Evolutionary conservation across 495 filamentous ascomycete genomes (phyloP), one percentile per base, ranked within the genome.

Genomic region (Penicillium longicatenatum): DNA sequence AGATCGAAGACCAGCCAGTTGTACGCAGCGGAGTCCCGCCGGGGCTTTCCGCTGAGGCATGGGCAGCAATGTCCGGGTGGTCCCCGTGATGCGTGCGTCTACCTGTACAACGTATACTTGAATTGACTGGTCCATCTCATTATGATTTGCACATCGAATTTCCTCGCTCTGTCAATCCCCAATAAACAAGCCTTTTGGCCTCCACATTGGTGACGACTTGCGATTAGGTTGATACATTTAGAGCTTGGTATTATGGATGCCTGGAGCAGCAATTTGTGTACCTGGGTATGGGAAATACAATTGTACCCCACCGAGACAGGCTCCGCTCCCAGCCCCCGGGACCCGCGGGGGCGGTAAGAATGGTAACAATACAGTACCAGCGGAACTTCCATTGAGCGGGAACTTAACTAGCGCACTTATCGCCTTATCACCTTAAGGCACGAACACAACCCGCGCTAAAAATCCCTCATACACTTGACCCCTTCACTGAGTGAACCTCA

Each of bases 1-100:
- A 35, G 31, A 7, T 6, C 37, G 1, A 1, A 39, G 17, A 30
- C 45, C 44, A 30, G 19, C 30, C 31, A 35, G 31, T 35, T 35
- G 48, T 56, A 54, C 56, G 46, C 57, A 65, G 70, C 70, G 71
- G 67, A 70, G 69, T 74, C 73, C 73, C 70, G 69, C 71, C 66
- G 67, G 66, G 49, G 57, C 56, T 47, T 66, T 75, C 71, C 71
- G 71, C 71, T 65, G 67, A 54, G 41, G 41, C 24, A 30, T 45
- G 48, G 31, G 5, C 29, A 37, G 8, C 48, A 30, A 24, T 35
- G 47, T 33, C 14, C 17, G 26, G 26, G 26, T 26, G n/a, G n/a
- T n/a, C n/a, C 26, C 26, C 26, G 26, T 26, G 26, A 26, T 26
- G 26, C 26, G 26, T 26, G n/a, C n/a, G n/a, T n/a, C n/a, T n/a